Evolutionary conservation across 1,284 basidiomycete species (phyloP).

Genomic region (Leccinum pachyderme): DNA sequence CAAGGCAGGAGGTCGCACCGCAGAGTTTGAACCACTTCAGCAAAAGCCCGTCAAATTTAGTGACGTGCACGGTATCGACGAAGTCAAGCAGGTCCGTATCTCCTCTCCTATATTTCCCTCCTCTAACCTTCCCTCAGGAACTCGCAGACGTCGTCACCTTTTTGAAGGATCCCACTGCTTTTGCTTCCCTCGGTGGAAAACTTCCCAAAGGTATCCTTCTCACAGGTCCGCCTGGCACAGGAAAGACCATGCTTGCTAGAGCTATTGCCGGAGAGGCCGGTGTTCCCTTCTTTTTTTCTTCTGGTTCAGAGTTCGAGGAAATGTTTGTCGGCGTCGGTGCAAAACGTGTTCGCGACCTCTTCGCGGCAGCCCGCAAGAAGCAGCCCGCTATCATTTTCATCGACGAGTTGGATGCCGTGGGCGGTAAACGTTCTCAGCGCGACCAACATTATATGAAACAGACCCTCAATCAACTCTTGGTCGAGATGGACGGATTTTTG

Average conservation of each 20-base stretch:
- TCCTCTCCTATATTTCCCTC: not conserved
- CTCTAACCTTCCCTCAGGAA: constrained; percentile 51
- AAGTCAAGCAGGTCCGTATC: constrained; percentile 75
- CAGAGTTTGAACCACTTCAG: constrained; percentile 74
- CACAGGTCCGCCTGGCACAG: constrained; percentile 89
- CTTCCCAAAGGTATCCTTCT: constrained; percentile 90
- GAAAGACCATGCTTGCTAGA: constrained; percentile 94
- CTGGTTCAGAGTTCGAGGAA: constrained; percentile 95
- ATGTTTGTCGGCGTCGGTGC: constrained; percentile 97
- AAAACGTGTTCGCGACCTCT: constrained; percentile 94
- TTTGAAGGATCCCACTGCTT: constrained; percentile 85
- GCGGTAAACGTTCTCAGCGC: constrained; percentile 86
- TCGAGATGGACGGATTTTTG: constrained; percentile 94
- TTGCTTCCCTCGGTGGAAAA: constrained; percentile 86
- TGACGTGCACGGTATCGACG: constrained; percentile 94
- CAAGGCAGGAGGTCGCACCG: constrained; percentile 77
- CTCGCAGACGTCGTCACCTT: constrained; percentile 92
- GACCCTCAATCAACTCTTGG: constrained; percentile 91
- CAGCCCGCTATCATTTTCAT: constrained; percentile 96
- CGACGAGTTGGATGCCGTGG: constrained; percentile 90
- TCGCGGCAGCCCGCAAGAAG: constrained; percentile 92
- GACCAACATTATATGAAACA: constrained; percentile 91
- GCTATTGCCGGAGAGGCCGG: constrained; percentile 98
- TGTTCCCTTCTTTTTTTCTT: constrained; percentile 88
- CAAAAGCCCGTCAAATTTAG: constrained; percentile 85